Evolutionary conservation across 1,284 basidiomycete species (phyloP).

Genomic region (Hymenochaete sp.): DNA sequence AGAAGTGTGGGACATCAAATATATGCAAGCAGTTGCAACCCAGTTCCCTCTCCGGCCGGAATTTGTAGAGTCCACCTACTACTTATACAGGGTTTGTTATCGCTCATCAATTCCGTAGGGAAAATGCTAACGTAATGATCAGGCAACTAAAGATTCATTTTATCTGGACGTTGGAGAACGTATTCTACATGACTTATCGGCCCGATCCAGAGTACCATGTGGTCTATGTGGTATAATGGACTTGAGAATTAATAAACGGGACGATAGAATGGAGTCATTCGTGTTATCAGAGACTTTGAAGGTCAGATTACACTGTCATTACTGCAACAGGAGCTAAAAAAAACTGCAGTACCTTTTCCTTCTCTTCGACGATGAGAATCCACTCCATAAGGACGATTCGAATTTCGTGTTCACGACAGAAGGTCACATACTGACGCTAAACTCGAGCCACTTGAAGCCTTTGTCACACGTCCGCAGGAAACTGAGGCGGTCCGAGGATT

Average conservation of each 20-base stretch:
- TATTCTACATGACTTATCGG: constrained; percentile 66
- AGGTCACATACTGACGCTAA: constrained; percentile 79
- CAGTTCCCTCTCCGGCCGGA: constrained; percentile 87
- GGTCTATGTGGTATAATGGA: constrained; percentile 79
- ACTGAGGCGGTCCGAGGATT: constrained; percentile 55
- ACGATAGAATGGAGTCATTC: constrained; percentile 93
- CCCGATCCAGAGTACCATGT: constrained; percentile 72
- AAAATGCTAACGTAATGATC: constrained; percentile 15
- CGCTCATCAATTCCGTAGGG: not conserved
- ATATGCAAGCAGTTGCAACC: constrained; percentile 61
- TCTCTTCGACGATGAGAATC: constrained; percentile 81
- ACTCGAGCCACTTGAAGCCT: constrained; percentile 42
- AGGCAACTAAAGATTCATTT: constrained; percentile 87
- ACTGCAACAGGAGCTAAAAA: not conserved
- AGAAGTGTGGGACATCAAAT: constrained; percentile 81
- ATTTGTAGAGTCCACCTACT: constrained; percentile 91
- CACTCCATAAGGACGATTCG: constrained; percentile 64
- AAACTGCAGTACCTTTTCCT: constrained; percentile 74
- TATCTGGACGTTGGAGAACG: constrained; percentile 88
- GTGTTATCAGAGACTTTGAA: constrained; percentile 85
- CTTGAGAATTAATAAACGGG: constrained; percentile 68
- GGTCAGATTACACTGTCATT: constrained; percentile 33
- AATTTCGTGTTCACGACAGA: constrained; percentile 89
- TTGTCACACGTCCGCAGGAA: constrained; percentile 50
- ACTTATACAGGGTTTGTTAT: constrained; percentile 70